A percentile compares a stretch with the other conserved stretches of the same genome.
Conservation (phyloP, 1,284 basidiomycete genomes). For the Leccinum huronense region DNA sequence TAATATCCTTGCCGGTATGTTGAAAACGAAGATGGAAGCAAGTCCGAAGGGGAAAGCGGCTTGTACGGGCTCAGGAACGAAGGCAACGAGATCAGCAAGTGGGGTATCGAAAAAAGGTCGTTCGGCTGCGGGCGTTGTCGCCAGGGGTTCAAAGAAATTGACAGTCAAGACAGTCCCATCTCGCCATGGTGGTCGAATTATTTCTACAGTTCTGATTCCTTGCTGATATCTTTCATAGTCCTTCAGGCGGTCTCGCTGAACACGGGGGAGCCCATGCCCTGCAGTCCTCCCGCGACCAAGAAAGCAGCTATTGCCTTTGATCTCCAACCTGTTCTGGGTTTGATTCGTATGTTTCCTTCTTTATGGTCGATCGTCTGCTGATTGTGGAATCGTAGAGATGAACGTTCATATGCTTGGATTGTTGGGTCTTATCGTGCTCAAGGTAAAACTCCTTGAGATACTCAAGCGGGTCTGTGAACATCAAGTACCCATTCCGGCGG, state of each 20-base stretch:
- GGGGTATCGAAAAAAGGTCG: slow-evolving; percentile 34
- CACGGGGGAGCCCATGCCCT: slow-evolving; percentile 19
- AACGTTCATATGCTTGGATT: slow-evolving; percentile 68
- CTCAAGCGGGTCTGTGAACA: slow-evolving; percentile 48
- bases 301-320: slow-evolving; percentile 42
- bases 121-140: slow-evolving; percentile 7
- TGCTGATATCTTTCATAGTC: slow-evolving; percentile 24
- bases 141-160: slow-evolving; percentile 19
- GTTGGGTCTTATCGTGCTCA: slow-evolving; percentile 48
- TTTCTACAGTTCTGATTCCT: neutral
- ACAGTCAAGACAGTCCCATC: slow-evolving; percentile 38
- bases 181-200: slow-evolving; percentile 39
- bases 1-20: slow-evolving; percentile 42
- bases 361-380: slow-evolving; percentile 1
- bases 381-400: slow-evolving; percentile 41
- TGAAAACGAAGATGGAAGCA: slow-evolving; percentile 20
- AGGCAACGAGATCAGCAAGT: slow-evolving; percentile 2
- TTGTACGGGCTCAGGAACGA: slow-evolving; percentile 5
- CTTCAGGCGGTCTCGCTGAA: slow-evolving; percentile 41
- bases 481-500: slow-evolving; percentile 41
- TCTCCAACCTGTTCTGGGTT: slow-evolving; percentile 14
- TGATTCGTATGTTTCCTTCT: slow-evolving; percentile 21
- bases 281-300: slow-evolving; percentile 8
- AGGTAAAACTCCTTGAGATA: slow-evolving; percentile 53
- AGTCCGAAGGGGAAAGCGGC: slow-evolving; percentile 26